These are phyloP conservation scores for Moesziomyces globuligerus DNA, from an alignment of 1,284 basidiomycete genomes.

Conservation along the genomic window DNA sequence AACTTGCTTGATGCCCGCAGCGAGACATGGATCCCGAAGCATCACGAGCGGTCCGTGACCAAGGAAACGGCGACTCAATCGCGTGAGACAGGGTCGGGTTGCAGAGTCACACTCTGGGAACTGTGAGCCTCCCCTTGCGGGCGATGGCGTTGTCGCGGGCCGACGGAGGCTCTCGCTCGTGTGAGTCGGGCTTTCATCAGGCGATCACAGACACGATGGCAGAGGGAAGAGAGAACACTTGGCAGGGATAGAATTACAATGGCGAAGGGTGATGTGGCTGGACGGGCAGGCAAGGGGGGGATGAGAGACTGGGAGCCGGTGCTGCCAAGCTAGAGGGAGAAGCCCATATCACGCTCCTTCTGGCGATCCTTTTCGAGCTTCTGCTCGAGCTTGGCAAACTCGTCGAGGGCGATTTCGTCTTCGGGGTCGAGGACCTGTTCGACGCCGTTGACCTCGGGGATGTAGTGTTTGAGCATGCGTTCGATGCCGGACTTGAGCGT, in stretches of 20 bases:
- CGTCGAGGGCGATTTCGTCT: slow-evolving; percentile 85
- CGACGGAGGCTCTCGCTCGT: no score
- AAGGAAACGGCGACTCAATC: not conserved
- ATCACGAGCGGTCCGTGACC: no score
- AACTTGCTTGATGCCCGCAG: not conserved
- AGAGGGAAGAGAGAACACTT: not conserved
- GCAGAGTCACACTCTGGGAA: not conserved
- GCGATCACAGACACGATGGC: not conserved
- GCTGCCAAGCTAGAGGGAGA: slow-evolving; percentile 36
- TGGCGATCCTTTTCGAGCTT: slow-evolving; percentile 71
- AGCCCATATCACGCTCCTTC: slow-evolving; percentile 52
- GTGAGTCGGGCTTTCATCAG: not conserved
- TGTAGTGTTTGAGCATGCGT: slow-evolving; percentile 98
- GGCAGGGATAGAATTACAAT: not conserved
- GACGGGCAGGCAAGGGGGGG: no score
- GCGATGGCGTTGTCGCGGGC: no score
- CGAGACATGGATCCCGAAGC: no score
- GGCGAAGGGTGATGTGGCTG: no score
- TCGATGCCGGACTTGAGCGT: slow-evolving; percentile 83
- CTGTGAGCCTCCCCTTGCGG: no score
- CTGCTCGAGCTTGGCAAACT: slow-evolving; percentile 91
- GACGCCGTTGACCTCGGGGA: slow-evolving; percentile 96
- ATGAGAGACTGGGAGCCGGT: not conserved
- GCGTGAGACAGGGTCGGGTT: not conserved
- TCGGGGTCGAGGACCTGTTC: slow-evolving; percentile 94